Base-by-base conservation (phyloP, 192 early-diverging fungal genomes). In the Tieghemiomyces parasiticus region DNA sequence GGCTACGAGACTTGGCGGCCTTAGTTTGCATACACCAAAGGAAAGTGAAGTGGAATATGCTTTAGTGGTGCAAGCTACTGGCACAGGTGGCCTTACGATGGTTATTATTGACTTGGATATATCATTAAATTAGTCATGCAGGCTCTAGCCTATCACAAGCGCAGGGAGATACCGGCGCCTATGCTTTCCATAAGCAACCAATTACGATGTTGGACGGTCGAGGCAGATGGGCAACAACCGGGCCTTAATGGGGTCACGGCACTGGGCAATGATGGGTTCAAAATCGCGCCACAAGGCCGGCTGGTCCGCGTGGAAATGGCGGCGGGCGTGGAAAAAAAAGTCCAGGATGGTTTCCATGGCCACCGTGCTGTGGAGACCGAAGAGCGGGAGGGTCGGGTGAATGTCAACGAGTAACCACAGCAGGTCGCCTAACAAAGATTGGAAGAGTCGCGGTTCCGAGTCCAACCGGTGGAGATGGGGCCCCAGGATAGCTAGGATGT, bases 381-480 rank as follows among this genome's bases (percentile, higher is more conserved):
- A 58, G 2, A 64, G 52, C 28, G 65, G 65, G 0, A 71, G 55
- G 4, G 45, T 25, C 22, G 71, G 68, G 29, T 65, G 70, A 1
- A 76, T 59, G 38, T 73, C 71, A 0, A 67, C 74, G 63, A 73
- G 62, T 26, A 68, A 44, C 29, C 65, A 55, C 0, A 76, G 47
- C 33, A 76, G 54, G 46, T 76, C 74, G 12, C 46, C 66, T 9
- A 58, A 1, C 31, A 76, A 46, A 3, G 68, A 64, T 65, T 68
- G 74, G 42, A 73, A 71, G 35, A 72, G 68, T 22, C 66, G 30
- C 0, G 63, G 25, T 1, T 65, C 65, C 16, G 70, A 66, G 38
- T 82, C 87, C 35, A 87, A 74, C 28, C 87, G 72, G 69, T 89
- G 80, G 38, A 87, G 65, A 20, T 81, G 66, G 1, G 87, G 87